Evolutionary conservation across 768 basidiomycete species (phyloP), one percentile per base, ranked within the genome.

Genomic region (Tubosaeta sp.): DNA sequence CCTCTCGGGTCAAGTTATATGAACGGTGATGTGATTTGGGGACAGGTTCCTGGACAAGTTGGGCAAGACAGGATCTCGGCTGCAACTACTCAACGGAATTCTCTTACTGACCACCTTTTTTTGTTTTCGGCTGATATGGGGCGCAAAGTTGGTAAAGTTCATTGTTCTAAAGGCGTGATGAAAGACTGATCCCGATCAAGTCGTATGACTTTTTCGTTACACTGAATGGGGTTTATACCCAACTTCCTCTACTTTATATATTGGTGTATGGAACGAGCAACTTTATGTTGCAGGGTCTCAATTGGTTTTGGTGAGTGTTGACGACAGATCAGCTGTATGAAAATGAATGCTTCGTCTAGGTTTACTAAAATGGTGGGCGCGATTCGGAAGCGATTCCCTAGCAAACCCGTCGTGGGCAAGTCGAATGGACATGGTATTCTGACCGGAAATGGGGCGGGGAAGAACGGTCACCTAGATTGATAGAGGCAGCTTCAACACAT

Each of bases 31-130:
- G 29, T 19, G 16, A 52, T 32, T 6, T 48, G 13, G 42, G 50
- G 9, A 22, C 46, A 88, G 86, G 83, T 85, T 85, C 68, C 65
- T 92, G 55, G 89, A 91, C 66, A 91, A 91, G 66, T 84, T 77
- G 14, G 80, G 81, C 43, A 81, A 76, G 48, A 89, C 87, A 0
- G 90, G 90, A 14, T 77, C 79, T 26, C 80, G 60, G 2, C 62
- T 84, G 29, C 89, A 91, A 63, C 70, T 87, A 22, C 61, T 86
- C 46, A 95, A 94, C 61, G 91, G 90, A 13, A 52, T 84, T 43
- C 65, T 79, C 52, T 76, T 95, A 34, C 72, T 91, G 35, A 54
- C 68, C 29, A 74, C 82, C 6, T 95, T 94, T 73, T 84, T 88
- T 65, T 70, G 74, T 39, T 79, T 85, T 13, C 75, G 92, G 22